Evolutionary conservation across 2,329 filamentous ascomycete species (phyloP), one percentile per base, ranked within the genome.

Genomic region (Graphilbum sp.): DNA sequence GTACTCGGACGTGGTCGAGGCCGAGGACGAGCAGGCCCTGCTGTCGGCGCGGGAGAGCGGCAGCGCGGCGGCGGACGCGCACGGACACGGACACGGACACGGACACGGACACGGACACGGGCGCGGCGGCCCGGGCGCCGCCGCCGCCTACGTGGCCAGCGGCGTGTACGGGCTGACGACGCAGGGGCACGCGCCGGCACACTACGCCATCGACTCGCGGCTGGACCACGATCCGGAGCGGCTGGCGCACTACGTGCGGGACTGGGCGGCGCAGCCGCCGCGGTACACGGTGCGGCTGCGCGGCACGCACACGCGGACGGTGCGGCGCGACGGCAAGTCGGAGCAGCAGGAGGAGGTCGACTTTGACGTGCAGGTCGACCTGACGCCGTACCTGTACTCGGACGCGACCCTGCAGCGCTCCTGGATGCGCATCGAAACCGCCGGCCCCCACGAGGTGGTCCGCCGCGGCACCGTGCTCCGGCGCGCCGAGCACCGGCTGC

Each of bases 381-480:
- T 79, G 45, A 74, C 71, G 2, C 63, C 69, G 5, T 66, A 72
- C 30, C 61, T 79, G 13, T 69, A 65, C 48, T 52, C 60, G 5
- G 59, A 69, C 42, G 58, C 61, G 16, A 48, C 51, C 32, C 52
- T 51, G 18, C 55, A 51, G 24, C 43, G 42, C 30, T 60, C 63
- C 6, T 67, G 61, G 65, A 47, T 54, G 11, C 45, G 56, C 20
- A 44, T 75, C n/a, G 54, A 57, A 10, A 67, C 69, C 0, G 69
- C 70, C 0, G 61, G 69, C 35, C 71, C 77, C 48, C 58, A 63
- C 37, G 70, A 78, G 46, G 70, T 72, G 44, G 68, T 69, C 10
- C 65, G 69, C 39, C 75, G 80, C n/a, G 80, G 80, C 17, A 74
- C 73, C 4, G 61, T 75, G 36, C 60, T 73, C 15, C 61, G 64